phyloP scores from a whole-genome alignment of 257 asterid genomes.

The Buddleja alternifolia region DNA sequence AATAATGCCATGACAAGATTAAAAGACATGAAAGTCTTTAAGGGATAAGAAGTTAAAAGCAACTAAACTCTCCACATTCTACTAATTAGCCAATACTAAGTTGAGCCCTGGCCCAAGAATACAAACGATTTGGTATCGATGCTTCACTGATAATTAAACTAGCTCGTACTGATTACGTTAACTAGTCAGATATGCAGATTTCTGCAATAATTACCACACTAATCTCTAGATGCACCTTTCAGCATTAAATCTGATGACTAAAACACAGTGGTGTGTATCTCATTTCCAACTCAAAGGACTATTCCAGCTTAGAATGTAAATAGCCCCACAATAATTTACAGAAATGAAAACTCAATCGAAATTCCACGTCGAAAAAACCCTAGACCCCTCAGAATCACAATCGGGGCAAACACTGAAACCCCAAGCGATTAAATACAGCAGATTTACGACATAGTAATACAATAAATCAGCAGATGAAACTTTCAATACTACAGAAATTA shows the following conservation, averaged over 20 bases:
- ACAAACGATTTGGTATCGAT: background rate
- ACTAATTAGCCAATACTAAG: background rate
- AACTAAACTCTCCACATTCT: no score
- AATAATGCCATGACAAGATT: no score
- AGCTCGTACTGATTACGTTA: no score
- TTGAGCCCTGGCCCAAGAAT: background rate
- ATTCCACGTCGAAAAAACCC: background rate
- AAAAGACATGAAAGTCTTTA: no score
- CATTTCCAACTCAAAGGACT: no score
- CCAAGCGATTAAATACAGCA: background rate
- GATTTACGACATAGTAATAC: background rate
- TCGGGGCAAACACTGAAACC: background rate
- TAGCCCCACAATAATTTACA: background rate
- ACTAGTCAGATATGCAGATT: no score
- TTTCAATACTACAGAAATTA: background rate
- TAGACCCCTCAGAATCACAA: background rate
- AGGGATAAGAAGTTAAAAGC: no score
- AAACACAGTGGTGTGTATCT: no score
- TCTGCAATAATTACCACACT: no score
- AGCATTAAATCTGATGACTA: no score
- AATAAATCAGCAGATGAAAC: background rate
- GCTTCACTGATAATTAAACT: no score
- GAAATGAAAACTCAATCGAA: background rate
- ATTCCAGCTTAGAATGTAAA: background rate
- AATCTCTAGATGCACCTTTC: no score